Conservation (phyloP, 129 eudicot species). For the Artemisia tridentata region DNA sequence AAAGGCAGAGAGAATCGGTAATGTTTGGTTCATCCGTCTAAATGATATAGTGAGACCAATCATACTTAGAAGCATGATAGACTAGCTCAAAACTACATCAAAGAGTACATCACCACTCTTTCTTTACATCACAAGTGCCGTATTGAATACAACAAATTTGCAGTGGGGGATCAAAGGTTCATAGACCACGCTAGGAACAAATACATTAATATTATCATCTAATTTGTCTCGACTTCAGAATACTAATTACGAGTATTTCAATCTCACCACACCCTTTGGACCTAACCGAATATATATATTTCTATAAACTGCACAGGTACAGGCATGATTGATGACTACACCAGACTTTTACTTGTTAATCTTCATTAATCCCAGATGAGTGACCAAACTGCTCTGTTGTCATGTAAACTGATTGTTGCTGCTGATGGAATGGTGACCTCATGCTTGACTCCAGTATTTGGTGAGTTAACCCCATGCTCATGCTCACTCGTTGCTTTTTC, state of each 20-base stretch:
- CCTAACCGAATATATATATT: slow-evolving; percentile 25
- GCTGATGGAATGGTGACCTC: slow-evolving; percentile 43
- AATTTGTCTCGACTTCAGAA: slow-evolving; percentile 14
- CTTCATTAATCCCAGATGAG: slow-evolving; percentile 38
- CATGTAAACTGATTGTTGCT: slow-evolving; percentile 27
- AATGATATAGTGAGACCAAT: too few relatives aligned
- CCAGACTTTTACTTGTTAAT: slow-evolving; percentile 32
- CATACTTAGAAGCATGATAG: not conserved
- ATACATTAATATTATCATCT: slow-evolving; percentile 29
- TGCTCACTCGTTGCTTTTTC: slow-evolving; percentile 48
- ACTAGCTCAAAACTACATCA: not conserved
- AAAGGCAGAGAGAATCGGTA: too few relatives aligned
- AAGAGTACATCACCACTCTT: not conserved
- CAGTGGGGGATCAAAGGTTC: not conserved
- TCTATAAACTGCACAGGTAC: slow-evolving; percentile 40
- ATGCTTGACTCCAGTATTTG: slow-evolving; percentile 52
- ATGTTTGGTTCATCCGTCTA: too few relatives aligned
- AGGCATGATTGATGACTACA: slow-evolving; percentile 13
- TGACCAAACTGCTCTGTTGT: slow-evolving; percentile 43
- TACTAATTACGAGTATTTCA: slow-evolving; percentile 13
- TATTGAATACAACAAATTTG: not conserved
- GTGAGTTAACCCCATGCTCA: slow-evolving; percentile 33
- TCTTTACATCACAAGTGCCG: not conserved
- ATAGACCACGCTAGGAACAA: slow-evolving; percentile 10
- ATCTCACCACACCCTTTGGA: slow-evolving; percentile 25